Percentiles rank a stretch among this genome's conserved stretches.
Evolutionary conservation across 352 stramenopile species (phyloP).

Genomic region (Labyrinthula sp.): DNA sequence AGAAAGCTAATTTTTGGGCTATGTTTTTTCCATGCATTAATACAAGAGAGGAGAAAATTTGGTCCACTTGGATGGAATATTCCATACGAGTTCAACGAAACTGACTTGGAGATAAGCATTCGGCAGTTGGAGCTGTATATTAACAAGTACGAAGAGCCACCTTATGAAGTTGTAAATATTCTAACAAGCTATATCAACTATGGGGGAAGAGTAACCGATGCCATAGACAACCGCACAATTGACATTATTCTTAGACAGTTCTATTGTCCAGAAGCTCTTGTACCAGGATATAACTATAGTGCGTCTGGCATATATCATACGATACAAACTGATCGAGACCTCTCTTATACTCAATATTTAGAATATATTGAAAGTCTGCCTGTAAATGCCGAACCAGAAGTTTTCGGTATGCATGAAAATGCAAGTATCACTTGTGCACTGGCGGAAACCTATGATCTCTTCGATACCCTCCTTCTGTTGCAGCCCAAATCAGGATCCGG

Average conservation of each 20-base stretch:
- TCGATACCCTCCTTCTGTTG: slow-evolving; percentile 65
- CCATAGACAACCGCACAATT: slow-evolving; percentile 69
- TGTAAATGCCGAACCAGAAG: slow-evolving; percentile 59
- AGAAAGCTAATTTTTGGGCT: slow-evolving; percentile 78
- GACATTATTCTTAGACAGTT: slow-evolving; percentile 72
- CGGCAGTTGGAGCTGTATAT: slow-evolving; percentile 44
- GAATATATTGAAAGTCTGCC: slow-evolving; percentile 74
- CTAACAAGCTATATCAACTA: slow-evolving; percentile 71
- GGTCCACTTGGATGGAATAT: slow-evolving; percentile 84
- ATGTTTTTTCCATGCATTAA: slow-evolving; percentile 75
- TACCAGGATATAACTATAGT: slow-evolving; percentile 32
- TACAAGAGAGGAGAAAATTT: slow-evolving; percentile 78
- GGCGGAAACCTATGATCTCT: slow-evolving; percentile 75
- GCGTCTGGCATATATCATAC: slow-evolving; percentile 63
- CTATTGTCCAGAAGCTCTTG: slow-evolving; percentile 48
- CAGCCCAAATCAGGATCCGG: slow-evolving; percentile 47
- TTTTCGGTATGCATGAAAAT: slow-evolving; percentile 79
- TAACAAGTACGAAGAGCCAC: slow-evolving; percentile 43
- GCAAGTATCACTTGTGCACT: slow-evolving; percentile 78
- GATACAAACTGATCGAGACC: slow-evolving; percentile 45
- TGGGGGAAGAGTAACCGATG: slow-evolving; percentile 72
- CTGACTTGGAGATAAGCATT: slow-evolving; percentile 59
- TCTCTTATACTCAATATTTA: slow-evolving; percentile 53
- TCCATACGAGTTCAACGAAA: slow-evolving; percentile 88
- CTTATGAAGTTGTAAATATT: slow-evolving; percentile 32